Base-by-base conservation (phyloP, 176 grass and related monocot species). In the Zea luxurians region DNA sequence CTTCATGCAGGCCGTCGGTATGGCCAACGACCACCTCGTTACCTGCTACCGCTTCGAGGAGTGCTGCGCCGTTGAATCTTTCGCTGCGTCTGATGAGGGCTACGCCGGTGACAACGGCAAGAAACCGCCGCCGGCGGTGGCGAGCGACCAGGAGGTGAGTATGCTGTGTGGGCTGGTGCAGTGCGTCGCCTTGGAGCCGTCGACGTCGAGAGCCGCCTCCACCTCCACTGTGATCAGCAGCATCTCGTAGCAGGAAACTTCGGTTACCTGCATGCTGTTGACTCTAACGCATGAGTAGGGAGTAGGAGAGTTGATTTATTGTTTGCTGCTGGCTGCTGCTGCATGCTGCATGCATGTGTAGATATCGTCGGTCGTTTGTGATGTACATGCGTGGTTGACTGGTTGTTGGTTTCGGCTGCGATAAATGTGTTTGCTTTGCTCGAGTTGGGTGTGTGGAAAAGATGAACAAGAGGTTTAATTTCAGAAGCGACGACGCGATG, bases 1-100 rank as follows among this genome's bases (percentile, higher is more conserved):
- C 54, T 99, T 99, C 92, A 99, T 99, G 96, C 96, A 99, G 80
- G 92, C 87, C 40, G 86, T 91, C 38, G 96, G 96, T 65, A 84
- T 99, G 71, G 89, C 90, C 38, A 99, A 99, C 62, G 96, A 99
- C 76, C 96, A 99, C 86, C 86, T 99, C 11, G 78, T 86, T 43
- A 82, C 70, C 13, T 99, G 96, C 85, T 91, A 89, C 65, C 88
- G 96, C 62, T 86, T 93, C 48, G 76, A 87, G 17, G 93, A 89
- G 81, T 99, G 96, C 71, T 71, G 78, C 46, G 53, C 50, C 61
- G 41, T n/a, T n/a, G 57, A 57, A 16, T 47, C 63, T 1, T 6
- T 67, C 41, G 9, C 55, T 9, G 34, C 50, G 13, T 18, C 50
- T 13, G 27, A 43, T 3, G 66, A 50, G 4, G 75, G 10, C 11